Conservation (phyloP, 2,329 filamentous ascomycete genomes). For the Coleophoma crateriformis region DNA sequence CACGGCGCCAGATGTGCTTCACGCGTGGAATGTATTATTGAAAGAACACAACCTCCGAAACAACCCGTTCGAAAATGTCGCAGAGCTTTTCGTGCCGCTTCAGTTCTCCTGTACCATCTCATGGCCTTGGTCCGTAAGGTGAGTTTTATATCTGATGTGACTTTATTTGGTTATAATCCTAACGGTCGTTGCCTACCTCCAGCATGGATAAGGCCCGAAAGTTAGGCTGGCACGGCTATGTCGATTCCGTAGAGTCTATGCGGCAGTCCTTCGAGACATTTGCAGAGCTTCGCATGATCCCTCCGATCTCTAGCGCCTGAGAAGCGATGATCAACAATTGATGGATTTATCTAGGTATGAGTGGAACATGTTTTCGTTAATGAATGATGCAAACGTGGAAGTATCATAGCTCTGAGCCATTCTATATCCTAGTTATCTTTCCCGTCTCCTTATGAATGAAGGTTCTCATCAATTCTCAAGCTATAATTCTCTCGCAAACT, state of each 20-base stretch:
- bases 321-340: too few relatives aligned
- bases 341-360: too few relatives aligned
- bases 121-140: too few relatives aligned
- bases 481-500: too few relatives aligned
- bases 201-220: conserved; percentile 39
- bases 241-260: conserved; percentile 38
- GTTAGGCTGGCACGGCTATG: conserved; percentile 39
- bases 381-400: too few relatives aligned
- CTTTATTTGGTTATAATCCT: neutral
- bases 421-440: too few relatives aligned
- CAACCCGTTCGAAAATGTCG: neutral
- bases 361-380: too few relatives aligned
- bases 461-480: too few relatives aligned
- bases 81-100: neutral
- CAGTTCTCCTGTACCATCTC: too few relatives aligned
- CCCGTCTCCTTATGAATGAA: too few relatives aligned
- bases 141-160: too few relatives aligned
- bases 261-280: conserved; percentile 35
- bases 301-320: neutral
- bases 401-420: too few relatives aligned
- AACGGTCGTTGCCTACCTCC: neutral
- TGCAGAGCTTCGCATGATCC: conserved; percentile 34
- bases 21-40: conserved; percentile 39
- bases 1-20: conserved; percentile 32
- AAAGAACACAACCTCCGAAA: conserved; percentile 30